These are phyloP conservation scores for Calonectria crousiana DNA, from an alignment of 2,329 filamentous ascomycete genomes.

Conservation along the genomic window DNA sequence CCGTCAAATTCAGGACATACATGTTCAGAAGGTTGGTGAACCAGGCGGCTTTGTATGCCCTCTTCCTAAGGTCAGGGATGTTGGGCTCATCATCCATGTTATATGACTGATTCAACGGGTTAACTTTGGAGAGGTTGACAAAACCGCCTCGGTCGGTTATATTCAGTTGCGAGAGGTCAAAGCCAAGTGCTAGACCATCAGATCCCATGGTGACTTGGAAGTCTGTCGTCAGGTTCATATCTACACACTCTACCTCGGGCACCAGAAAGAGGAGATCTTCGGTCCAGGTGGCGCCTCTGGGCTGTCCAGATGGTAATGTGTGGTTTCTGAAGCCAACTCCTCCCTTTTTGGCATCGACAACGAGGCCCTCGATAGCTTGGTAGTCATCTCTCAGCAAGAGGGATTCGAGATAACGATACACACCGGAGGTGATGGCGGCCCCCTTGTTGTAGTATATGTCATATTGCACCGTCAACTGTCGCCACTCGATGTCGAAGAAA, in stretches of 20 bases:
- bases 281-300: slow-evolving; percentile 55
- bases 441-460: slow-evolving; percentile 46
- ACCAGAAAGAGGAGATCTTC: slow-evolving; percentile 63
- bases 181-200: not conserved
- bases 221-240: slow-evolving; percentile 57
- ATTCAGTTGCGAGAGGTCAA: slow-evolving; percentile 37
- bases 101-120: slow-evolving; percentile 46
- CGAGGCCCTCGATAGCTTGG: slow-evolving; percentile 55
- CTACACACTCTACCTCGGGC: slow-evolving; percentile 58
- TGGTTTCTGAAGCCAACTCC: slow-evolving; percentile 61
- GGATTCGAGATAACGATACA: slow-evolving; percentile 31
- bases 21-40: slow-evolving; percentile 55
- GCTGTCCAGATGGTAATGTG: slow-evolving; percentile 49
- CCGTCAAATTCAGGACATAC: slow-evolving; percentile 55
- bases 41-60: slow-evolving; percentile 59
- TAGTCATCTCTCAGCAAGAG: slow-evolving; percentile 50
- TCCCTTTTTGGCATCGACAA: slow-evolving; percentile 56
- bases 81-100: slow-evolving; percentile 50
- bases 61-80: slow-evolving; percentile 50
- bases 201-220: slow-evolving; percentile 46
- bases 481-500: slow-evolving; percentile 37
- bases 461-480: slow-evolving; percentile 49
- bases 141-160: slow-evolving; percentile 60
- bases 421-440: slow-evolving; percentile 44
- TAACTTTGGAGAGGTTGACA: slow-evolving; percentile 49